Evolutionary conservation across 805 yeast species (phyloP).

Genomic region (Hanseniaspora meyeri): DNA sequence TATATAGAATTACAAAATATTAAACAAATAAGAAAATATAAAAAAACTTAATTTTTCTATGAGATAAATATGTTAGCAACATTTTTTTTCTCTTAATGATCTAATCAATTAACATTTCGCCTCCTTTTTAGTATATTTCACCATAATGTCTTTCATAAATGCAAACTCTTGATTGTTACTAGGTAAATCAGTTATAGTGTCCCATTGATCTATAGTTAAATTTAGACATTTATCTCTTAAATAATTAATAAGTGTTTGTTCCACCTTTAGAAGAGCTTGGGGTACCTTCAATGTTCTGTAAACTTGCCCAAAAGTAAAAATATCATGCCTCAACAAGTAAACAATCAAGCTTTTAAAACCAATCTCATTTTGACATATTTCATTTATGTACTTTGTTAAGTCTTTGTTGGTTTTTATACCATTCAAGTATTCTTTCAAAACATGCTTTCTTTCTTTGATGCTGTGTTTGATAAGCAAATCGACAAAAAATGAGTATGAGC

Average conservation of each 20-base stretch:
- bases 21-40: not conserved
- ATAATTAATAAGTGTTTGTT: not conserved
- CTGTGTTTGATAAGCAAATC: constrained; percentile 1
- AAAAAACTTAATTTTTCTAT: not conserved
- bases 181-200: not conserved
- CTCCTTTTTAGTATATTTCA: not conserved
- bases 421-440: not conserved
- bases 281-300: not conserved
- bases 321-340: constrained; percentile 1
- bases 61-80: not conserved
- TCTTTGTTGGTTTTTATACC: not conserved
- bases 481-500: not conserved
- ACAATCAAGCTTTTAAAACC: not conserved
- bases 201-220: not conserved
- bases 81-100: not conserved
- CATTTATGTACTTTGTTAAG: not conserved
- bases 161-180: not conserved
- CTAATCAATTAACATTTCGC: not conserved
- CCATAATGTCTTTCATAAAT: not conserved
- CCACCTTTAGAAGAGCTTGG: not conserved
- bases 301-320: not conserved
- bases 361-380: constrained; percentile 3
- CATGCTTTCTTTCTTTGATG: not conserved
- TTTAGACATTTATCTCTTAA: not conserved
- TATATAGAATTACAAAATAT: not conserved